A percentile compares a stretch with the other conserved stretches of the same genome.
phyloP scores from a whole-genome alignment of 2,329 filamentous ascomycete species.

The Fusarium duplospermum region DNA sequence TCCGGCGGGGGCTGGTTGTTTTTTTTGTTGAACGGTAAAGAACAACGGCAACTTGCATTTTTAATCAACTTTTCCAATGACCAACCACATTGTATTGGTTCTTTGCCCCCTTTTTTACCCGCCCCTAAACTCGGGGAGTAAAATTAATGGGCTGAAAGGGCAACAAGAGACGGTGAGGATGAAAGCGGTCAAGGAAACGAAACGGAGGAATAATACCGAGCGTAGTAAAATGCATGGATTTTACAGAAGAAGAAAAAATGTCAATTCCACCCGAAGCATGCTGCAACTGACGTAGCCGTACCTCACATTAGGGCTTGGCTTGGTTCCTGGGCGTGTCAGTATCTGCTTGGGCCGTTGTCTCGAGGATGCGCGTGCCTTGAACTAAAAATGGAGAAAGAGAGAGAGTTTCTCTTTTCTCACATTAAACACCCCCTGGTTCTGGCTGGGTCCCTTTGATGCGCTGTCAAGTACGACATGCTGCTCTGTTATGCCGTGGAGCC shows the following conservation, averaged over 20 bases:
- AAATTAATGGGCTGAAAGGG: conserved; percentile 2
- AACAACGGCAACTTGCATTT: conserved; percentile 31
- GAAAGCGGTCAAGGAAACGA: conserved; percentile 4
- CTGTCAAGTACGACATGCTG: conserved; percentile 40
- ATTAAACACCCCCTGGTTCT: not conserved
- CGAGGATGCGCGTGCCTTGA: not conserved
- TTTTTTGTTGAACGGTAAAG: conserved; percentile 19
- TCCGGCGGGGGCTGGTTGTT: conserved; percentile 6
- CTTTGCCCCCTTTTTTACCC: not conserved
- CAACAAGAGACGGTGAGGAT: conserved; percentile 11
- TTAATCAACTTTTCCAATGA: not conserved
- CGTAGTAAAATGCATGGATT: not conserved
- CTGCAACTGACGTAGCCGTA: conserved; percentile 21
- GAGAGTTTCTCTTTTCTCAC: not conserved
- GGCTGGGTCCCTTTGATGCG: conserved; percentile 27
- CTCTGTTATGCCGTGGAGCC: conserved; percentile 42
- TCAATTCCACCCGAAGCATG: conserved; percentile 26
- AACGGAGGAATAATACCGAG: not conserved
- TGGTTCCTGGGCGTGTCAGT: conserved; percentile 26
- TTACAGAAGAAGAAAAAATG: not conserved
- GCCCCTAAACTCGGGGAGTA: not conserved
- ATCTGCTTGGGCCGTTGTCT: conserved; percentile 23
- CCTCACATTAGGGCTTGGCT: not conserved
- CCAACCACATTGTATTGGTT: not conserved
- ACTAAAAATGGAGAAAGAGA: not conserved